A percentile compares a stretch with the other conserved stretches of the same genome.
phyloP scores from a whole-genome alignment of 306 rosid genomes.

The Vigna reflexopilosa region DNA sequence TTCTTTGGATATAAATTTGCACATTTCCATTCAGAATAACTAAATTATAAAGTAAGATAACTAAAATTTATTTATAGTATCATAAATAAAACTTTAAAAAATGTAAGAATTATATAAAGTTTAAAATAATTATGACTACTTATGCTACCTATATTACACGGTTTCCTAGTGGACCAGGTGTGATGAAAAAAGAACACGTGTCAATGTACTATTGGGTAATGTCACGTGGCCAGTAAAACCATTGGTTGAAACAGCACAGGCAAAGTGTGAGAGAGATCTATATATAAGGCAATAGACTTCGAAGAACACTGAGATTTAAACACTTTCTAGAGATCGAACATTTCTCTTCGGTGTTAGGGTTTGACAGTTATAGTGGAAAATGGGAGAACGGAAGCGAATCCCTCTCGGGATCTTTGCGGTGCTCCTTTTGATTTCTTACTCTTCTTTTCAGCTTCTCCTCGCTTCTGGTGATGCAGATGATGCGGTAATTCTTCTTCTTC shows the following conservation, averaged over 20 bases:
- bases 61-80: too few relatives aligned
- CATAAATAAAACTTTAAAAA: too few relatives aligned
- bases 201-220: constrained; percentile 40
- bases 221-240: constrained; percentile 59
- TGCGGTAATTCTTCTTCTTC: constrained; percentile 28
- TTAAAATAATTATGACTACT: too few relatives aligned
- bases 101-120: too few relatives aligned
- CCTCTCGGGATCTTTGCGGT: constrained; percentile 43
- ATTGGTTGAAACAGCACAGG: constrained; percentile 68
- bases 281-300: neutral
- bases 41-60: too few relatives aligned
- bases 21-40: too few relatives aligned
- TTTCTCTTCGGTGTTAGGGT: constrained; percentile 31
- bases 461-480: constrained; percentile 69
- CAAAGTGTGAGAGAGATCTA: constrained; percentile 51
- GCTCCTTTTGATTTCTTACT: constrained; percentile 49
- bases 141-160: too few relatives aligned
- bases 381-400: constrained; percentile 47
- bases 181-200: constrained; percentile 52
- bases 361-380: constrained; percentile 17
- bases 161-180: neutral
- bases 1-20: too few relatives aligned
- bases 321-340: neutral
- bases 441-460: constrained; percentile 54
- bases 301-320: neutral